A percentile compares a stretch with the other conserved stretches of the same genome.
These are phyloP conservation scores for Wallacemonas sp. DNA, from an alignment of 208 protist genomes.

Conservation along the genomic window DNA sequence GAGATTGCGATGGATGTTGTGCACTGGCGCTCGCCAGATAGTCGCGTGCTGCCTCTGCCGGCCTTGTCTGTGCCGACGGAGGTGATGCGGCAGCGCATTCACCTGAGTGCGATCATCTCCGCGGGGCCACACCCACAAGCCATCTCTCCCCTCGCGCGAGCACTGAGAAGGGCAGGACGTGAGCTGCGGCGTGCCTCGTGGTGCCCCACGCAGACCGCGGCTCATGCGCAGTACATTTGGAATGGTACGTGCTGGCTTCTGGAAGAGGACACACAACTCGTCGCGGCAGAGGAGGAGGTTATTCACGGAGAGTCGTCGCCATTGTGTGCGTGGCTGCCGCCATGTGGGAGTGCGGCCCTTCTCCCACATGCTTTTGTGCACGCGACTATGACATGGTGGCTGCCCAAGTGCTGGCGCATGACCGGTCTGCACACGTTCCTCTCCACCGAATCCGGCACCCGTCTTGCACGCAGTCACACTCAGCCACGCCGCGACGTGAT, in stretches of 20 bases:
- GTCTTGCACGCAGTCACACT: no score
- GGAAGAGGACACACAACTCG: conserved; percentile 21
- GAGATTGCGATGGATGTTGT: no score
- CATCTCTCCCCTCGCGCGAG: conserved; percentile 9
- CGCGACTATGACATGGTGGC: conserved; percentile 8
- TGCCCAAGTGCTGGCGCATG: conserved; percentile 24
- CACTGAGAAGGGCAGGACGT: conserved; percentile 2
- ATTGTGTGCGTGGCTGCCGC: neutral
- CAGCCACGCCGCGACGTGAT: no score
- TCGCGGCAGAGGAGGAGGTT: no score
- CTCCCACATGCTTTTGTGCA: neutral
- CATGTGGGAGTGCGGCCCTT: neutral
- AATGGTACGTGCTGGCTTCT: conserved; percentile 14
- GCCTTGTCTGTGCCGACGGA: conserved; percentile 18
- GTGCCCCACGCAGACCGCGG: neutral
- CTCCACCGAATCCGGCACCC: neutral
- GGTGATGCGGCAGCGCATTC: conserved; percentile 16
- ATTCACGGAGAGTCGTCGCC: no score
- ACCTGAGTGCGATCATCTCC: no score
- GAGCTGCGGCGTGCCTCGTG: neutral
- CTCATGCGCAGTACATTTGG: conserved; percentile 13
- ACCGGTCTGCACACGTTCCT: conserved; percentile 8
- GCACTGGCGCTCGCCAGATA: neutral
- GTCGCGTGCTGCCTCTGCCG: conserved; percentile 2
- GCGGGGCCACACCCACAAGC: no score